A percentile compares a stretch with the other conserved stretches of the same genome.
phyloP scores from a whole-genome alignment of 106 monocot species.

The Acorus gramineus region DNA sequence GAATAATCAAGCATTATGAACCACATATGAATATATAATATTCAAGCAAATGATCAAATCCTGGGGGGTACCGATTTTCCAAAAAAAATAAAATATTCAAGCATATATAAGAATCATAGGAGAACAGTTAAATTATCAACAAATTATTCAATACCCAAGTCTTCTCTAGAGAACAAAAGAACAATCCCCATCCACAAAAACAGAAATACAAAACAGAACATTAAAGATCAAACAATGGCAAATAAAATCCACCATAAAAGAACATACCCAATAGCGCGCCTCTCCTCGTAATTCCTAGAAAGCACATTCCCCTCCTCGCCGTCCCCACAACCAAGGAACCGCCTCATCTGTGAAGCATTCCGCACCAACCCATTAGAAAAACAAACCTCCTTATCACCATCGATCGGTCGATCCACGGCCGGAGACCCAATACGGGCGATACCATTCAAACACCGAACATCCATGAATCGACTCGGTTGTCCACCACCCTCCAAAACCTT shows the following conservation, averaged over 20 bases:
- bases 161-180: background rate
- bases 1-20: no score
- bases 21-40: no score
- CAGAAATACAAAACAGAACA: background rate
- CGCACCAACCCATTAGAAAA: constrained; percentile 4
- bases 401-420: constrained; percentile 1
- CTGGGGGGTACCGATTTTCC: no score
- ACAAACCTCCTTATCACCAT: background rate
- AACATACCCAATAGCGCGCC: constrained; percentile 69
- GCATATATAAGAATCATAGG: no score
- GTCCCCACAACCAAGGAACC: constrained; percentile 80
- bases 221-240: background rate
- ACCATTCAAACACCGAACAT: constrained; percentile 6
- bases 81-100: no score
- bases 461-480: no score
- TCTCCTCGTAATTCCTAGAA: constrained; percentile 65
- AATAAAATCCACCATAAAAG: background rate
- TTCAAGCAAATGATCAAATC: no score
- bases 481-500: no score
- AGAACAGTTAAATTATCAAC: no score
- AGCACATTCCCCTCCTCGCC: constrained; percentile 77
- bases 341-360: constrained; percentile 29
- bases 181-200: background rate
- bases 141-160: no score
- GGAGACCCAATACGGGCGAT: constrained; percentile 4